A percentile compares a stretch with the other conserved stretches of the same genome.
Conservation (phyloP, 2,329 filamentous ascomycete species). For the Parascedosporium putredinis region DNA sequence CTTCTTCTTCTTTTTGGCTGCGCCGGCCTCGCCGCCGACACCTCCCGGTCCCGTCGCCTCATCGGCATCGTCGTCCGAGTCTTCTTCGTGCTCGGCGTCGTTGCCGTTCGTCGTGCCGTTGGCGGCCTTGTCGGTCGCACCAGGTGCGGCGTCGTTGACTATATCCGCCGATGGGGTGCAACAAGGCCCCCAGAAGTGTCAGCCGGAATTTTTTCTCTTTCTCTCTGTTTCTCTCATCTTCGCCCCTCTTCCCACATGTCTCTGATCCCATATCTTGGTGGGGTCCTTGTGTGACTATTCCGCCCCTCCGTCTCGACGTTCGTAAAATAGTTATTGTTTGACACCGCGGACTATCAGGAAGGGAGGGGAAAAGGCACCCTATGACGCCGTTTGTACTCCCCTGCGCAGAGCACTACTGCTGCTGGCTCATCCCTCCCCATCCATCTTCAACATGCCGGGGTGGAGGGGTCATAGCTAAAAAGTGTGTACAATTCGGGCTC, state of each 20-base stretch:
- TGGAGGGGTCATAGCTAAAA: too few relatives aligned
- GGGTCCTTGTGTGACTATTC: neutral
- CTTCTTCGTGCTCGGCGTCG: constrained; percentile 30
- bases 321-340: too few relatives aligned
- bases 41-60: constrained; percentile 13
- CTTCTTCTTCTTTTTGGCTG: constrained; percentile 70
- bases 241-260: neutral
- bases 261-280: neutral
- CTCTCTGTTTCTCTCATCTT: constrained; percentile 8
- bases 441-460: too few relatives aligned
- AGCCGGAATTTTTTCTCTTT: constrained; percentile 1
- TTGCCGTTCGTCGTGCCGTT: constrained; percentile 23
- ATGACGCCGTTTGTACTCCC: too few relatives aligned
- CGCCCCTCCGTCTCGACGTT: neutral
- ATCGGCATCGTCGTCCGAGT: constrained; percentile 44
- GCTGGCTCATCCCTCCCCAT: too few relatives aligned
- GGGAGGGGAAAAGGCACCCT: too few relatives aligned
- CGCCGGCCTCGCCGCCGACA: constrained; percentile 15
- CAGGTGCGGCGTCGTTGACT: constrained; percentile 22
- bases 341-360: too few relatives aligned
- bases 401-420: too few relatives aligned
- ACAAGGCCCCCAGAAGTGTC: neutral
- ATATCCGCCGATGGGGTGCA: constrained; percentile 1
- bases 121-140: constrained; percentile 22
- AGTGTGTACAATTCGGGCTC: too few relatives aligned